Percentiles rank a stretch among this genome's conserved stretches.
Conservation (phyloP, 2,329 filamentous ascomycete genomes). For the Diaporthe nobilis region DNA sequence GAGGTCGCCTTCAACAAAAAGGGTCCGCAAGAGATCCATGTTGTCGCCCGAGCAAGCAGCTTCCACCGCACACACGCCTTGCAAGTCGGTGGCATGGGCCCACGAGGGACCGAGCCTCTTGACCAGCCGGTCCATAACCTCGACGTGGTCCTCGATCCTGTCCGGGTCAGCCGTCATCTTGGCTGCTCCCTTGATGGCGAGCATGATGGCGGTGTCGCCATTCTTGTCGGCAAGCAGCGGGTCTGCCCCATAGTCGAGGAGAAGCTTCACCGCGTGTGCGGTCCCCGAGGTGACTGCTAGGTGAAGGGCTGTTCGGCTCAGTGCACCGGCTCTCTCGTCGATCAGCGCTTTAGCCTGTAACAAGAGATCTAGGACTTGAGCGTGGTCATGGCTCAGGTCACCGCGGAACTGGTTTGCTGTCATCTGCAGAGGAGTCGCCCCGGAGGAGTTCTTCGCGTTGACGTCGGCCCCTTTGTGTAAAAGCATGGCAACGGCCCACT, state of each 20-base stretch:
- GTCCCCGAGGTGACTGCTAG: slow-evolving; percentile 28
- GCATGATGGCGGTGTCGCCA: slow-evolving; percentile 29
- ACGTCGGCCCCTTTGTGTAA: slow-evolving; percentile 36
- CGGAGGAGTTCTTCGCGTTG: slow-evolving; percentile 31
- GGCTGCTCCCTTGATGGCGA: slow-evolving; percentile 32
- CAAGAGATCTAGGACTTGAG: slow-evolving; percentile 35
- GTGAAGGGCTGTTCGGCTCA: slow-evolving; percentile 35
- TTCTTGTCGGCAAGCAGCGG: slow-evolving; percentile 6
- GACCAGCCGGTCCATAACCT: slow-evolving; percentile 36
- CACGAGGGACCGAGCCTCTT: background rate
- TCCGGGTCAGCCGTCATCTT: slow-evolving; percentile 29
- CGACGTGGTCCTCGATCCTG: slow-evolving; percentile 37
- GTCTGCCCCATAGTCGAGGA: slow-evolving; percentile 31
- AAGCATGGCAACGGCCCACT: slow-evolving; percentile 34
- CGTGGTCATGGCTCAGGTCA: slow-evolving; percentile 34
- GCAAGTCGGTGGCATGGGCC: background rate
- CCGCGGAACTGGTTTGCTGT: slow-evolving; percentile 39
- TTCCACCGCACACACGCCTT: background rate
- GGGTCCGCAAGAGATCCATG: background rate
- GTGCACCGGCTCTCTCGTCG: slow-evolving; percentile 36
- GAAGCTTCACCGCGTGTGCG: slow-evolving; percentile 32
- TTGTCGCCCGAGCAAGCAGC: background rate
- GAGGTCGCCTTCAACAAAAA: background rate
- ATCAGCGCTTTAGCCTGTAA: slow-evolving; percentile 26
- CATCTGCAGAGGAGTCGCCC: slow-evolving; percentile 37